These are phyloP conservation scores for Cystobasidium pallidum DNA, from an alignment of 1,284 basidiomycete genomes.

Conservation along the genomic window DNA sequence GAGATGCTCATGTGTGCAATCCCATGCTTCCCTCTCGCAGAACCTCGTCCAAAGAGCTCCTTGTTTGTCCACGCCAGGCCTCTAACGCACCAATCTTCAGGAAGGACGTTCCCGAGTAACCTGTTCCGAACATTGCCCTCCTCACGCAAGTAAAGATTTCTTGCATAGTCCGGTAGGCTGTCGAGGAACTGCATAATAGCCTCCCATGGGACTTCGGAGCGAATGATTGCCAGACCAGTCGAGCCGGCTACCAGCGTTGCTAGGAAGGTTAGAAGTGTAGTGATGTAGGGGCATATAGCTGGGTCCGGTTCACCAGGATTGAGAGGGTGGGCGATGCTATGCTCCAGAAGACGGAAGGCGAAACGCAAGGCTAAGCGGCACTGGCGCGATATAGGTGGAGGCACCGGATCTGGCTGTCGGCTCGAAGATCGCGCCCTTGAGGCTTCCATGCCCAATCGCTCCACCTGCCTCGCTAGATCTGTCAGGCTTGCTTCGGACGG, in stretches of 20 bases:
- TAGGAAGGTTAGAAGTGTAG: slow-evolving; percentile 83
- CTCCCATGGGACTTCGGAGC: slow-evolving; percentile 82
- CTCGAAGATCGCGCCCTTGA: slow-evolving; percentile 31
- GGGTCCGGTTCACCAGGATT: slow-evolving; percentile 52
- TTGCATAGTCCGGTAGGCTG: slow-evolving; percentile 46
- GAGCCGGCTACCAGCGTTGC: slow-evolving; percentile 72
- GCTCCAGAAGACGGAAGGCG: slow-evolving; percentile 75
- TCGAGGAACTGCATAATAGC: slow-evolving; percentile 70
- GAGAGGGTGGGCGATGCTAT: slow-evolving; percentile 59
- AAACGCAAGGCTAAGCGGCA: slow-evolving; percentile 71
- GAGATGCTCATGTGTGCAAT: slow-evolving; percentile 10
- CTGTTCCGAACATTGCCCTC: slow-evolving; percentile 60
- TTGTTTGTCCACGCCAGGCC: slow-evolving; percentile 94
- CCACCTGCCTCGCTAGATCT: slow-evolving; percentile 22
- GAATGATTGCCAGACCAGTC: slow-evolving; percentile 66
- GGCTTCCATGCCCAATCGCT: slow-evolving; percentile 39
- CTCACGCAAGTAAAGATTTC: slow-evolving; percentile 9
- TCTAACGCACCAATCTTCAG: slow-evolving; percentile 93
- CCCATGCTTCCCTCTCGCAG: slow-evolving; percentile 65
- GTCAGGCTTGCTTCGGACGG: slow-evolving; percentile 38
- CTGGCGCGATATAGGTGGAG: background rate
- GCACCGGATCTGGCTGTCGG: background rate
- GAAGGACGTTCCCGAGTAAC: slow-evolving; percentile 67
- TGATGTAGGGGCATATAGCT: slow-evolving; percentile 82
- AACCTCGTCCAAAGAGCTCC: slow-evolving; percentile 84